phyloP scores from a whole-genome alignment of 805 yeast species.

The Barnettozyma salicaria region DNA sequence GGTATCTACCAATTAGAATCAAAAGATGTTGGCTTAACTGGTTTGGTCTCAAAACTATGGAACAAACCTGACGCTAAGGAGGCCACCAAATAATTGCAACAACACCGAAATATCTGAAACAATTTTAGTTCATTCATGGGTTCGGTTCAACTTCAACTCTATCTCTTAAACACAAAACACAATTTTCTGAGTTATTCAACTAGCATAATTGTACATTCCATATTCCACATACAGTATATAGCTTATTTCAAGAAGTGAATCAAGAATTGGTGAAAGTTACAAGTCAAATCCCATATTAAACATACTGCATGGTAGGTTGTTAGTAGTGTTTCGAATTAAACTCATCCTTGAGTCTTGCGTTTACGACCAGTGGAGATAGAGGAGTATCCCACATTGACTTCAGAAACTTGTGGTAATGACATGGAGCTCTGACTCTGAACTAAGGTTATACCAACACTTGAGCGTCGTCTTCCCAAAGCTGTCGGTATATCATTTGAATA shows the following conservation, averaged over 20 bases:
- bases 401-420: conserved; percentile 9
- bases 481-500: conserved; percentile 1
- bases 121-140: too few relatives aligned
- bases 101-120: too few relatives aligned
- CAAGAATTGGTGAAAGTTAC: too few relatives aligned
- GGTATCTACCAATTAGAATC: conserved; percentile 84
- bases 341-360: conserved; percentile 10
- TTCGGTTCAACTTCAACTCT: too few relatives aligned
- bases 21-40: conserved; percentile 70
- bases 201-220: too few relatives aligned
- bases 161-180: too few relatives aligned
- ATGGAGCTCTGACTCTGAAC: conserved; percentile 7
- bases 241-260: too few relatives aligned
- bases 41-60: conserved; percentile 62
- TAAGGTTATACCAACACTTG: conserved; percentile 3
- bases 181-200: too few relatives aligned
- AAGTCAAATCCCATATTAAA: too few relatives aligned
- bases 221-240: too few relatives aligned
- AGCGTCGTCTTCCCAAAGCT: conserved; percentile 10
- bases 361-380: conserved; percentile 7
- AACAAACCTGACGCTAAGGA: conserved; percentile 24
- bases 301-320: too few relatives aligned
- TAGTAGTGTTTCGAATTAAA: too few relatives aligned
- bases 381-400: conserved; percentile 9
- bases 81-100: conserved; percentile 11